Evolutionary conservation across 148 eudicot genomes (phyloP), one percentile per base, ranked within the genome.

Genomic region (Fagopyrum esculentum): DNA sequence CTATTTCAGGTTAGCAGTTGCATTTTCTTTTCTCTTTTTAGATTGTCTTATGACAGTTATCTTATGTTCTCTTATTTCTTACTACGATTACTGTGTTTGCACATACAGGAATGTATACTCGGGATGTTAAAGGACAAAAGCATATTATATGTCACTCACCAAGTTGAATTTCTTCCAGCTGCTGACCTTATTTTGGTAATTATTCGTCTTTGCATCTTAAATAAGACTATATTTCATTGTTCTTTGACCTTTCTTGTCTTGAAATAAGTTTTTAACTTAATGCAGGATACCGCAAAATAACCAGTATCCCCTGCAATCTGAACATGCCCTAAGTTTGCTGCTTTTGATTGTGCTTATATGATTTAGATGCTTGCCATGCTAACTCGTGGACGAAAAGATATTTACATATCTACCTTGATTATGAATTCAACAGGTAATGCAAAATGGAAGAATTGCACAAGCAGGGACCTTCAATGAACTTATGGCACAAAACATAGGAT

Each of bases 141-240:
- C 6, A 87, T 92, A 80, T 78, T 95, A 9, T 95, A 89, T 76
- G 97, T 95, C 15, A 95, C 99, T 0, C 99, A 95, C 78, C 98
- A 92, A 85, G 99, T 95, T 12, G 99, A 95, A 84, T 95, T 95
- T 83, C 94, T 95, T 85, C 98, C 99, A 54, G 98, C 98, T 81
- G 99, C 99, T 50, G 97, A 96, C 80, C 87, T 92, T 77, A 96
- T 96, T 81, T 82, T 96, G 97, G 99, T 96, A 88, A 10, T 30
- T 30, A 4, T 63, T 4, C 4, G 5, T 26, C 63, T 57, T 8
- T 8, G 8, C 29, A 5, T 19, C 6, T 35, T 64, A 11, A 12
- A 35, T 64, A 49, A 7, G 40, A 35, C 40, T 35, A 35, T 35
- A 35, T 35, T 35, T 35, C 40, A 35, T 35, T 35, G 40, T 35